These are phyloP conservation scores for Passalora sequoiae DNA, from an alignment of 2,329 filamentous ascomycete species.

Conservation along the genomic window DNA sequence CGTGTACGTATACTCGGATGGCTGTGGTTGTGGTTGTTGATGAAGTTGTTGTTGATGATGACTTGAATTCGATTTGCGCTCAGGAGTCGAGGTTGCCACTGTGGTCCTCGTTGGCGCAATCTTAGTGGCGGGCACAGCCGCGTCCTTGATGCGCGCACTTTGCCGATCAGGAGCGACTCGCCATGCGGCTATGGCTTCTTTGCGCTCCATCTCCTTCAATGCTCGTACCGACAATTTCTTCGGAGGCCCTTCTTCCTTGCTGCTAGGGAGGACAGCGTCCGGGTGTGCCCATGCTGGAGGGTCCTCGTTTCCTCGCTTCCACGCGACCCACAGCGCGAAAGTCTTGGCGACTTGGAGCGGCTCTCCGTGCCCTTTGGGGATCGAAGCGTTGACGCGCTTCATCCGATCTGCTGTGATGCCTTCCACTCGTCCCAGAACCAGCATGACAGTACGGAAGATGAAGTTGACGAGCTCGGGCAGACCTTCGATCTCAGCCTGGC, in stretches of 20 bases:
- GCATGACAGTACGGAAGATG: conserved; percentile 59
- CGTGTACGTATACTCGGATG: conserved; percentile 22
- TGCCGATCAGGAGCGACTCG: conserved; percentile 43
- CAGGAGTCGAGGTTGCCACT: conserved; percentile 20
- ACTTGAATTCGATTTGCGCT: conserved; percentile 17
- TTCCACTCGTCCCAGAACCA: conserved; percentile 56
- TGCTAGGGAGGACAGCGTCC: conserved; percentile 50
- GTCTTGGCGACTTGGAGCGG: conserved; percentile 55
- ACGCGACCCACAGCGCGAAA: conserved; percentile 62
- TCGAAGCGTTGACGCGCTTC: conserved; percentile 57
- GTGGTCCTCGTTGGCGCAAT: conserved; percentile 18
- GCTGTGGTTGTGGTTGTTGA: conserved; percentile 8
- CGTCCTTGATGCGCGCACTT: conserved; percentile 36
- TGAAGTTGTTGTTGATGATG: conserved; percentile 25
- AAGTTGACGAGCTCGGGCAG: conserved; percentile 56
- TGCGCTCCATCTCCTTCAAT: conserved; percentile 52
- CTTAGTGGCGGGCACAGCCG: conserved; percentile 8
- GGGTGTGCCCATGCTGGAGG: conserved; percentile 59
- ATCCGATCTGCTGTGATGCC: conserved; percentile 54
- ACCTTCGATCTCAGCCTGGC: conserved; percentile 58
- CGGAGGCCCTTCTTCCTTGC: conserved; percentile 43
- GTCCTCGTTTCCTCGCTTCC: conserved; percentile 61
- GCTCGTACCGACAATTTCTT: conserved; percentile 54
- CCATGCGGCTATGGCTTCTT: conserved; percentile 43
- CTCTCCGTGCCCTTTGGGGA: conserved; percentile 58